Evolutionary conservation across 306 rosid species (phyloP).

Genomic region (Senna siamea): DNA sequence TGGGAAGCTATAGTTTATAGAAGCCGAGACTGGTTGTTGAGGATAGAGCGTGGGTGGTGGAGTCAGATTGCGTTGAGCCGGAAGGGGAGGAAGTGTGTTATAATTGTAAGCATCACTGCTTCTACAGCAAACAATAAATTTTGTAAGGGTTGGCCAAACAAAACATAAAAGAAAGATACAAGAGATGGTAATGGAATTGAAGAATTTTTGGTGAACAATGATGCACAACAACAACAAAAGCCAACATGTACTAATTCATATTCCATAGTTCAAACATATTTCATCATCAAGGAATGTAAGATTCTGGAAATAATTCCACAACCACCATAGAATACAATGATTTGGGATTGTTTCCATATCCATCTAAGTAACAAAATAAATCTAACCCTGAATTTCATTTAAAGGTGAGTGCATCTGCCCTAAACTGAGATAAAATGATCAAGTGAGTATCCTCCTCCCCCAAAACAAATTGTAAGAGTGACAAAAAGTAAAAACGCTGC

Average conservation of each 20-base stretch:
- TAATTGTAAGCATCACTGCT: slow-evolving; percentile 70
- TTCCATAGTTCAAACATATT: not conserved
- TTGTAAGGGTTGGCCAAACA: slow-evolving; percentile 24
- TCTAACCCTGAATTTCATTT: not conserved
- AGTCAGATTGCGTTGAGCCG: slow-evolving; percentile 91
- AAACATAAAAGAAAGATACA: not conserved
- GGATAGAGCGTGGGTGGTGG: slow-evolving; percentile 98
- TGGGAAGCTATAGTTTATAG: slow-evolving; percentile 74
- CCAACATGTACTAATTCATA: not conserved
- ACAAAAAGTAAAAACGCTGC: slow-evolving; percentile 9
- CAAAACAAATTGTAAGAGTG: not conserved
- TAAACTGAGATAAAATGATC: slow-evolving; percentile 1
- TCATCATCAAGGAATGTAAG: not conserved
- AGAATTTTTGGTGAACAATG: not conserved
- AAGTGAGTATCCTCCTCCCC: not conserved
- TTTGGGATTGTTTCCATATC: not conserved
- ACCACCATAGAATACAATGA: not conserved
- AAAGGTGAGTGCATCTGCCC: not conserved
- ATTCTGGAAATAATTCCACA: not conserved
- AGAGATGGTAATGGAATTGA: not conserved
- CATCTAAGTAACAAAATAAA: not conserved
- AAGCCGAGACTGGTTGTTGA: slow-evolving; percentile 87
- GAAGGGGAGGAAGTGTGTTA: slow-evolving; percentile 87
- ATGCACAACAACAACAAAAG: no score
- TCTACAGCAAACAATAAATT: slow-evolving; percentile 48